Conservation (phyloP, 2,329 filamentous ascomycete species). For the Colletotrichum horii region DNA sequence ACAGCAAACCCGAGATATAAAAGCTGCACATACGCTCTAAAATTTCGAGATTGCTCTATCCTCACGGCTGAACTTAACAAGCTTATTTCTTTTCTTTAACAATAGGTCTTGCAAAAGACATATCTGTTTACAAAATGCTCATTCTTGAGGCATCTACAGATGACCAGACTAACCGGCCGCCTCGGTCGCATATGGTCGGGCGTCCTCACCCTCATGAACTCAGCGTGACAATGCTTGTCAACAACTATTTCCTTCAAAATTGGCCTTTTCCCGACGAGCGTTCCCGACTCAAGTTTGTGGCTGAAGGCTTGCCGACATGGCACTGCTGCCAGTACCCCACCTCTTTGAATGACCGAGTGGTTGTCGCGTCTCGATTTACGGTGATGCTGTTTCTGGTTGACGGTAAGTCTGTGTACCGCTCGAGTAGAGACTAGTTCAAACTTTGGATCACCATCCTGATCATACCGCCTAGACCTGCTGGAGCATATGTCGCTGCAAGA, state of each 20-base stretch:
- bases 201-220: background rate
- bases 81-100: accelerated
- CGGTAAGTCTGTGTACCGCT: background rate
- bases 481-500: background rate
- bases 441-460: background rate
- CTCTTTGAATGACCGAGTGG: background rate
- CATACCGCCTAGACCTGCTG: background rate
- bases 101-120: background rate
- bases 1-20: background rate
- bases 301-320: background rate
- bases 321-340: background rate
- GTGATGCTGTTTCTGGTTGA: background rate
- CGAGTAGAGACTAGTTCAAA: background rate
- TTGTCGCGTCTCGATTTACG: background rate
- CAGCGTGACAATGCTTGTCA: background rate
- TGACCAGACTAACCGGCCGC: background rate
- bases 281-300: background rate
- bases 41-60: background rate
- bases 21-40: background rate
- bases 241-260: background rate
- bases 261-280: background rate
- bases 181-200: background rate
- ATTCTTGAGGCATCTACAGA: background rate
- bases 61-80: accelerated
- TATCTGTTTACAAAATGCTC: background rate